phyloP scores from a whole-genome alignment of 1,284 basidiomycete species.

The Schizophyllum commune region DNA sequence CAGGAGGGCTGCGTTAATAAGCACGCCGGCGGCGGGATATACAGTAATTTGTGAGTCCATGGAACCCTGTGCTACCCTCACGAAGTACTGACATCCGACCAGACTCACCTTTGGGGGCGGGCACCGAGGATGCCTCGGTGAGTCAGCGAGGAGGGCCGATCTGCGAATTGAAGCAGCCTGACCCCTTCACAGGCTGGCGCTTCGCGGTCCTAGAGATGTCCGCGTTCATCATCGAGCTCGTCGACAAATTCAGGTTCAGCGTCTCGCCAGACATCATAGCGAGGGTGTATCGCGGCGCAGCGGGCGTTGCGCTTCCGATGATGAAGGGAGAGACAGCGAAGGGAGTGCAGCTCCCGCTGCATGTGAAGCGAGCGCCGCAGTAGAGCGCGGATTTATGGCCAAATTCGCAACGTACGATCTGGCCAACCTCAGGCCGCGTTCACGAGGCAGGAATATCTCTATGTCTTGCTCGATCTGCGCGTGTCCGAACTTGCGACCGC shows the following conservation, averaged over 20 bases:
- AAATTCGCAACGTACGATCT: too few relatives aligned
- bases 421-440: too few relatives aligned
- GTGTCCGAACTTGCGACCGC: too few relatives aligned
- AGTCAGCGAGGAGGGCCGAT: too few relatives aligned
- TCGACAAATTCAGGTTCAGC: slow-evolving; percentile 40
- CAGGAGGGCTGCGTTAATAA: slow-evolving; percentile 12
- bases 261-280: slow-evolving; percentile 22
- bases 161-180: too few relatives aligned
- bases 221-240: slow-evolving; percentile 38
- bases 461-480: too few relatives aligned
- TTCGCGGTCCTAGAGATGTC: slow-evolving; percentile 38
- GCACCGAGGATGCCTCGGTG: slow-evolving; percentile 34
- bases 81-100: not conserved
- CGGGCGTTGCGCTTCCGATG: not conserved
- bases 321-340: not conserved
- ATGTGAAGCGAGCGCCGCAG: not conserved
- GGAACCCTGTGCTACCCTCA: not conserved
- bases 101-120: slow-evolving; percentile 41
- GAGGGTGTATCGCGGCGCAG: not conserved
- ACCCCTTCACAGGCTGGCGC: not conserved
- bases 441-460: too few relatives aligned
- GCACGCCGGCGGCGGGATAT: not conserved
- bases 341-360: not conserved
- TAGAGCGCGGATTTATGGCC: too few relatives aligned
- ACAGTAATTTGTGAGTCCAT: not conserved